Percentiles rank a stretch among this genome's conserved stretches.
Conservation (phyloP, 805 yeast species). For the Zygotorulaspora danielsina region DNA sequence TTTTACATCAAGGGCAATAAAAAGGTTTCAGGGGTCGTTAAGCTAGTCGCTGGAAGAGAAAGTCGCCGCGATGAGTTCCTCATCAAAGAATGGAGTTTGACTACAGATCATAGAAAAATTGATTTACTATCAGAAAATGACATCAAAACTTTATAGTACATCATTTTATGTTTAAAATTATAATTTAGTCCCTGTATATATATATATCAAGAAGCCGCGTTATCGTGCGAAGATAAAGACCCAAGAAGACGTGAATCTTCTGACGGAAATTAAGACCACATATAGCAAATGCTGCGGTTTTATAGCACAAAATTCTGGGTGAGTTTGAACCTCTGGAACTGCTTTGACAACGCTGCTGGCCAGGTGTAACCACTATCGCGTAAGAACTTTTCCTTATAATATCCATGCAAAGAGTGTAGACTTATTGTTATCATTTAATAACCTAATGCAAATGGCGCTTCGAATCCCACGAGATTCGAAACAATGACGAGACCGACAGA, state of each 20-base stretch:
- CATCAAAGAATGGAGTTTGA: slow-evolving; percentile 60
- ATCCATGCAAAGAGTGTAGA: too few species aligned
- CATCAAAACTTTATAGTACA: slow-evolving; percentile 21
- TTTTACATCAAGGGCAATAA: slow-evolving; percentile 69
- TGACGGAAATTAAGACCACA: too few species aligned
- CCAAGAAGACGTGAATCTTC: too few species aligned
- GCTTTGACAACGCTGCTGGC: too few species aligned
- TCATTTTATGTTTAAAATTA: background rate
- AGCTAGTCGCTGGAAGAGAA: slow-evolving; percentile 67
- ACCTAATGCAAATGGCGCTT: background rate
- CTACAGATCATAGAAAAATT: slow-evolving; percentile 43
- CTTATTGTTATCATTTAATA: too few species aligned
- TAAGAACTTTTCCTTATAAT: too few species aligned
- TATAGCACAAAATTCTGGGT: too few species aligned
- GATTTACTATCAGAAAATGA: slow-evolving; percentile 50
- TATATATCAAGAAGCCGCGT: background rate
- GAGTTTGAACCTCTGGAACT: too few species aligned
- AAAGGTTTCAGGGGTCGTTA: slow-evolving; percentile 48
- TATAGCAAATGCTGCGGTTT: too few species aligned
- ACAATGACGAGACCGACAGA: background rate
- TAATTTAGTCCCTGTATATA: slow-evolving; percentile 8
- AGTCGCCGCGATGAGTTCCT: slow-evolving; percentile 53
- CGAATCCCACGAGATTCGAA: background rate
- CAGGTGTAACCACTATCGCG: too few species aligned
- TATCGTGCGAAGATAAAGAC: background rate